Conservation (phyloP, 108 stramenopile genomes). For the Cyclotella choctawhatcheeana region DNA sequence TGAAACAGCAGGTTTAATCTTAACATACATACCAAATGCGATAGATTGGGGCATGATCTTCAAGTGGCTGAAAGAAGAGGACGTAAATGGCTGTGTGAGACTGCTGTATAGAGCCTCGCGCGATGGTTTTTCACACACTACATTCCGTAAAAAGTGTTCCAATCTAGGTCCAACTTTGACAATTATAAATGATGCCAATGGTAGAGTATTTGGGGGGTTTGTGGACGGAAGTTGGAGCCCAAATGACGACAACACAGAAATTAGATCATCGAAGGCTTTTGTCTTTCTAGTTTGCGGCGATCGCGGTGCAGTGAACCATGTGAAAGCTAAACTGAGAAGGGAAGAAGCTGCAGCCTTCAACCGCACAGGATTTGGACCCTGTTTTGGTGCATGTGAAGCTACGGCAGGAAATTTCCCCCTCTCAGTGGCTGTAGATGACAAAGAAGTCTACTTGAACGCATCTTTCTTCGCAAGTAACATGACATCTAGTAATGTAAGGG, state of each 20-base stretch:
- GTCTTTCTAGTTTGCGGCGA: not conserved
- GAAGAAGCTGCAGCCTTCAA: constrained; percentile 9
- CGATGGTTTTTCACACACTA: not conserved
- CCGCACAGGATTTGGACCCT: constrained; percentile 5
- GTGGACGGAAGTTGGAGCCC: not conserved
- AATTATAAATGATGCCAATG: not conserved
- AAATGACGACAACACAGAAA: constrained; percentile 1
- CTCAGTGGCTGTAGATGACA: constrained; percentile 1
- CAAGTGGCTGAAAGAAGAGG: constrained; percentile 1
- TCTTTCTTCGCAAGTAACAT: constrained; percentile 7
- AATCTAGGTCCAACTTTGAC: constrained; percentile 11
- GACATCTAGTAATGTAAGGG: constrained; percentile 8
- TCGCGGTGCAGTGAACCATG: not conserved
- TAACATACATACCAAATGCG: not conserved
- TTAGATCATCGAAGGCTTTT: not conserved
- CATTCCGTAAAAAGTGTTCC: not conserved
- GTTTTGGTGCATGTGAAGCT: constrained; percentile 12
- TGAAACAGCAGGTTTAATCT: not conserved
- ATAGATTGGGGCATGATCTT: constrained; percentile 7
- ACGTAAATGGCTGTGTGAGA: not conserved
- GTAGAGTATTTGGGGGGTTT: not conserved
- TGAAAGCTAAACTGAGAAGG: not conserved
- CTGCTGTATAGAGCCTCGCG: constrained; percentile 8
- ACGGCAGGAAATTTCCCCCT: not conserved
- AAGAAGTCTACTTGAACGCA: constrained; percentile 5